phyloP scores from a whole-genome alignment of 1,139 yeast species.

The Suhomyces chickasaworum region DNA sequence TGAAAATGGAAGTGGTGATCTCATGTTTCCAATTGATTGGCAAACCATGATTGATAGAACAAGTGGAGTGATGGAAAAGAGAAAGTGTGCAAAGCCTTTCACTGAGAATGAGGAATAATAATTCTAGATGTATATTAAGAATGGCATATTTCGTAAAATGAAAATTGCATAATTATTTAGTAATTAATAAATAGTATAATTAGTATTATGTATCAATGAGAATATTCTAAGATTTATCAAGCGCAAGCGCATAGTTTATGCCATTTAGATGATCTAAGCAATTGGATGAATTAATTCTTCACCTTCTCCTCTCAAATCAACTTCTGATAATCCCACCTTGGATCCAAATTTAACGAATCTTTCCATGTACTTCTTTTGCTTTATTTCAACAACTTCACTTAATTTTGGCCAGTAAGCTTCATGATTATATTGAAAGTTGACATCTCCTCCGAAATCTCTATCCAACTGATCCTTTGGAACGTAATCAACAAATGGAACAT shows the following conservation, averaged over 20 bases:
- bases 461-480: constrained; percentile 84
- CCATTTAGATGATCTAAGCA: not conserved
- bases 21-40: constrained; percentile 95
- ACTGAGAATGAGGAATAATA: constrained; percentile 14
- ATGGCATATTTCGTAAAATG: not conserved
- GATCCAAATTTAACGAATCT: constrained; percentile 71
- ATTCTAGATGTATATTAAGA: constrained; percentile 2
- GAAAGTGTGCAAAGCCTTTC: constrained; percentile 94
- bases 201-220: not conserved
- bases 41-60: constrained; percentile 82
- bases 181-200: not conserved
- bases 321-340: constrained; percentile 77
- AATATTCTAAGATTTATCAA: not conserved
- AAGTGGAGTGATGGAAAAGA: constrained; percentile 72
- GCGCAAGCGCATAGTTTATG: no score
- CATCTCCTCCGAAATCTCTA: constrained; percentile 77
- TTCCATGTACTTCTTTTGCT: constrained; percentile 55
- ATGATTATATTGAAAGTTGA: constrained; percentile 82
- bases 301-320: constrained; percentile 65
- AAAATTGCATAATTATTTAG: not conserved
- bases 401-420: constrained; percentile 78
- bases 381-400: constrained; percentile 56
- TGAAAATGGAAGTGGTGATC: constrained; percentile 68
- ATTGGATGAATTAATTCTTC: constrained; percentile 40
- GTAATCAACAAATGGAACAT: constrained; percentile 81